phyloP scores from a whole-genome alignment of 768 basidiomycete species.

The Pleurotus platypus region DNA sequence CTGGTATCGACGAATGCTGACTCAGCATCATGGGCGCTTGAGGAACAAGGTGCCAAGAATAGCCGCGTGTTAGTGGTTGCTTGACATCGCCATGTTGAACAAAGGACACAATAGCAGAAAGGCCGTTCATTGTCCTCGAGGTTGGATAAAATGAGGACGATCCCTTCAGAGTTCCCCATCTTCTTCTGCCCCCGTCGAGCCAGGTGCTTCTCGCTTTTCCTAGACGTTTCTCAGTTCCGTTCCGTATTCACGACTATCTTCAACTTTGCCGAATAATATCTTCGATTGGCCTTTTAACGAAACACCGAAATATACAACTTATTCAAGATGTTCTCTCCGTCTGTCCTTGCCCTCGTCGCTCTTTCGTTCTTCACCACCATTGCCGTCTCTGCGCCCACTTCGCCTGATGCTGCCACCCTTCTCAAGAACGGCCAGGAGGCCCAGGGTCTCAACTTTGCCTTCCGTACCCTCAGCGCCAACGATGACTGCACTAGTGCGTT shows the following conservation, averaged over 20 bases:
- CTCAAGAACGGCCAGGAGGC: slow-evolving; percentile 46
- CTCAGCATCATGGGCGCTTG: no score
- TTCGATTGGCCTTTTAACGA: not conserved
- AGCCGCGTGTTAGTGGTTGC: no score
- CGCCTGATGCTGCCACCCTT: slow-evolving; percentile 38
- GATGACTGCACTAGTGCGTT: slow-evolving; percentile 44
- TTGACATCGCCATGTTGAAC: not conserved
- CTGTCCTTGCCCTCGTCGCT: not conserved
- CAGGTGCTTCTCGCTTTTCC: slow-evolving; percentile 3
- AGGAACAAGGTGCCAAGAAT: no score
- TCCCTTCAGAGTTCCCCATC: not conserved
- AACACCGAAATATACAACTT: not conserved
- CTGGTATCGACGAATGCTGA: no score
- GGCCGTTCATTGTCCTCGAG: slow-evolving; percentile 4
- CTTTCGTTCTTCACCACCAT: slow-evolving; percentile 7
- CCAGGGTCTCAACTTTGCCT: slow-evolving; percentile 47
- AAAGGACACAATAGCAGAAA: slow-evolving; percentile 1
- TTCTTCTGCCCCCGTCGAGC: not conserved
- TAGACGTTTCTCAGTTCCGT: not conserved
- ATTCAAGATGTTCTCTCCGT: not conserved
- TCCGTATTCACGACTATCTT: no score
- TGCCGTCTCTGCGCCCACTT: slow-evolving; percentile 10
- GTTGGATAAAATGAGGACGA: not conserved
- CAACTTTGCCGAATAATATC: not conserved
- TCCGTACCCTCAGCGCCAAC: slow-evolving; percentile 30